phyloP scores from a whole-genome alignment of 2,329 filamentous ascomycete genomes.

The Rhexocercosporidium sp. region DNA sequence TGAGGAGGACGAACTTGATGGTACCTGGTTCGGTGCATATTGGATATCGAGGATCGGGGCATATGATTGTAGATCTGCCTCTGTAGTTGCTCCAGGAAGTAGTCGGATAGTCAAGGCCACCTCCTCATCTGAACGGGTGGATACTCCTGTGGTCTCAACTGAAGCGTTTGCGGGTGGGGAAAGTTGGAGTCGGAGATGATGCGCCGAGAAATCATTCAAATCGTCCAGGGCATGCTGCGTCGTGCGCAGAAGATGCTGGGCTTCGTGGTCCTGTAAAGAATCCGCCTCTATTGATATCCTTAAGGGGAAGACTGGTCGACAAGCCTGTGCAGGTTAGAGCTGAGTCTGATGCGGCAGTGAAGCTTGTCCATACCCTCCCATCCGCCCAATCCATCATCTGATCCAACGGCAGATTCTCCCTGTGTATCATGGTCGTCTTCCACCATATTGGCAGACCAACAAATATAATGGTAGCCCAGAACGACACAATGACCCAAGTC shows the following conservation, averaged over 20 bases:
- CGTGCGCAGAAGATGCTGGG: constrained; percentile 74
- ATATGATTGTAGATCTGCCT: constrained; percentile 71
- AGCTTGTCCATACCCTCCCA: constrained; percentile 69
- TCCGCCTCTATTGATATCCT: constrained; percentile 78
- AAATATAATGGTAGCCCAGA: constrained; percentile 85
- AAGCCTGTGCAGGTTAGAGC: constrained; percentile 63
- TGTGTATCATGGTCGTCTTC: constrained; percentile 90
- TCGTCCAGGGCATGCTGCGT: constrained; percentile 88
- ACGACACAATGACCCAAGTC: constrained; percentile 78
- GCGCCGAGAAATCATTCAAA: constrained; percentile 82
- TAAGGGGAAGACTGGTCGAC: constrained; percentile 85
- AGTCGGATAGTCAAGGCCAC: constrained; percentile 75
- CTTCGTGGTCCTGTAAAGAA: constrained; percentile 67
- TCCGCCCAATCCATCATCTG: constrained; percentile 93
- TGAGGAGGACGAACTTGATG: constrained; percentile 70
- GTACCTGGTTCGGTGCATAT: constrained; percentile 73
- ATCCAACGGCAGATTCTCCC: constrained; percentile 80
- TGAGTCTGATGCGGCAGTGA: not conserved
- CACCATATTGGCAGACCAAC: constrained; percentile 95
- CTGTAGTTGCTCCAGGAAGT: constrained; percentile 63
- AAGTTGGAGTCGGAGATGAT: constrained; percentile 77
- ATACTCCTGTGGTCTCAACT: constrained; percentile 34
- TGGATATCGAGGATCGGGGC: constrained; percentile 76
- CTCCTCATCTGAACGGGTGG: constrained; percentile 49
- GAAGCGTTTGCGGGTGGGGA: constrained; percentile 46